phyloP scores from a whole-genome alignment of 2,329 filamentous ascomycete species.

The Plectosphaerella plurivora region DNA sequence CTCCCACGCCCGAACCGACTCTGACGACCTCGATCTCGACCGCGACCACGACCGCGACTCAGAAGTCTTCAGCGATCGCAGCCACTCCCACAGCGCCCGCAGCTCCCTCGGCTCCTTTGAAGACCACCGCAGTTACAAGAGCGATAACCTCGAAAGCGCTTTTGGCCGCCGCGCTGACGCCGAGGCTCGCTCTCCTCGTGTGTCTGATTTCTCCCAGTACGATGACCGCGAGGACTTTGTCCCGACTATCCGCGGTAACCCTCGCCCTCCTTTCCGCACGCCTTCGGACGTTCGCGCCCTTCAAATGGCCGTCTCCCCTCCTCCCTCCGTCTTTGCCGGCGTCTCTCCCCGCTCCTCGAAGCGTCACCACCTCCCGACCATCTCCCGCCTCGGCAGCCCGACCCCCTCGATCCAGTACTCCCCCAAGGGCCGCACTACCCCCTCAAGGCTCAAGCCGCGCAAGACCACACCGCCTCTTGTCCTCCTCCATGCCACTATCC shows the following conservation, averaged over 20 bases:
- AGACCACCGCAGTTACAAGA: slow-evolving; percentile 4
- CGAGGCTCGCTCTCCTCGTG: slow-evolving; percentile 32
- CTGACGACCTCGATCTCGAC: slow-evolving; percentile 19
- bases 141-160: slow-evolving; percentile 12
- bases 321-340: slow-evolving; percentile 46
- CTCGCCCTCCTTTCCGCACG: slow-evolving; percentile 63
- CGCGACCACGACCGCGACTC: slow-evolving; percentile 46
- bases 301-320: slow-evolving; percentile 63
- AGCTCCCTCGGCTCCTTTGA: slow-evolving; percentile 51
- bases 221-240: slow-evolving; percentile 41
- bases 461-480: slow-evolving; percentile 63
- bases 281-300: slow-evolving; percentile 65
- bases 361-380: slow-evolving; percentile 39
- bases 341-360: slow-evolving; percentile 49
- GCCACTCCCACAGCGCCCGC: slow-evolving; percentile 41
- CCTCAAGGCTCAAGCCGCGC: slow-evolving; percentile 51
- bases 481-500: slow-evolving; percentile 70
- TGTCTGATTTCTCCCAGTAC: slow-evolving; percentile 49
- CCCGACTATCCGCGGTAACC: slow-evolving; percentile 52
- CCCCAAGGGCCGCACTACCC: slow-evolving; percentile 48
- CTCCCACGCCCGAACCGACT: not conserved
- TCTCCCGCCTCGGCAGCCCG: slow-evolving; percentile 55
- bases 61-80: slow-evolving; percentile 56
- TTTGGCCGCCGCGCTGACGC: slow-evolving; percentile 21
- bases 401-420: slow-evolving; percentile 46